phyloP scores from a whole-genome alignment of 1,284 basidiomycete species.

The Cystobasidium pallidum region DNA sequence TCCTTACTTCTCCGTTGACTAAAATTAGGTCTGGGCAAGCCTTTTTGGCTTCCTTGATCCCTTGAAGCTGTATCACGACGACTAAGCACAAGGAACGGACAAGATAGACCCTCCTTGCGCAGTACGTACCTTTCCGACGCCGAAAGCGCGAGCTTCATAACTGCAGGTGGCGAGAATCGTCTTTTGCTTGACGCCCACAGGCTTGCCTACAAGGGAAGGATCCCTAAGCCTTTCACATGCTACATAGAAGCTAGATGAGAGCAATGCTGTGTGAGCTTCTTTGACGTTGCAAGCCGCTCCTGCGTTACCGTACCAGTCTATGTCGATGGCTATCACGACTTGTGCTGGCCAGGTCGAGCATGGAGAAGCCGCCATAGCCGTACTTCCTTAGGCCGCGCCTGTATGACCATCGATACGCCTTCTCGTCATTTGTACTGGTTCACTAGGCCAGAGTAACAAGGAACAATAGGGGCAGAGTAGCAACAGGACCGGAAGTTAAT shows the following conservation, averaged over 20 bases:
- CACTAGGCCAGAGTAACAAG: too few species aligned
- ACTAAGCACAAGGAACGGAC: not conserved
- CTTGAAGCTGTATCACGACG: constrained; percentile 53
- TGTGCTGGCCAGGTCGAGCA: constrained; percentile 15
- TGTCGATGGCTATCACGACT: constrained; percentile 53
- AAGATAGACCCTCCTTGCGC: not conserved
- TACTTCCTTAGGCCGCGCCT: not conserved
- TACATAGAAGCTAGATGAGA: constrained; percentile 53
- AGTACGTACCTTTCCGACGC: constrained; percentile 49
- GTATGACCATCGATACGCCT: not conserved
- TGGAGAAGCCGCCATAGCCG: not conserved
- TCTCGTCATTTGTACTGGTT: not conserved
- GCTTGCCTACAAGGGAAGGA: constrained; percentile 55
- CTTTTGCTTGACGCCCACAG: constrained; percentile 58
- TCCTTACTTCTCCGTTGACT: constrained; percentile 53
- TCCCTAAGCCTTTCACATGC: constrained; percentile 56
- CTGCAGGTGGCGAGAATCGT: constrained; percentile 56
- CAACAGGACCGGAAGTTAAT: too few species aligned
- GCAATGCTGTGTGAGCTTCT: not conserved
- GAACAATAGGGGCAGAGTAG: too few species aligned
- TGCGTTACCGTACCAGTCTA: constrained; percentile 49
- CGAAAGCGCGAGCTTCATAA: constrained; percentile 57
- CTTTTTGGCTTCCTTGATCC: constrained; percentile 54
- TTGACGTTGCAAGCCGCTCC: constrained; percentile 20
- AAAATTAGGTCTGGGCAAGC: constrained; percentile 56